Evolutionary conservation across 192 early-diverging fungal genomes (phyloP).

Genomic region (Coemansia biformis): DNA sequence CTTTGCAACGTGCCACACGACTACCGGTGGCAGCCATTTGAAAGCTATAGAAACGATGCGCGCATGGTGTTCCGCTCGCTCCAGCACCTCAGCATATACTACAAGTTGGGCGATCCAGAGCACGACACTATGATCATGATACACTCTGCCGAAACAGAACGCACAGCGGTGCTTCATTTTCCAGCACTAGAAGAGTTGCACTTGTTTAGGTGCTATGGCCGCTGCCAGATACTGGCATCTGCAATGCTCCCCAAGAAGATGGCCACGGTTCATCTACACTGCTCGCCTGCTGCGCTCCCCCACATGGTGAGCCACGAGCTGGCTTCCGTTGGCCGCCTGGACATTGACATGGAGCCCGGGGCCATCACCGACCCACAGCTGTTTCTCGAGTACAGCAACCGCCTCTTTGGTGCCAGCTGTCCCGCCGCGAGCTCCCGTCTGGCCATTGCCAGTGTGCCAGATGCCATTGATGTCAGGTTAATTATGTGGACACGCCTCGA

Average conservation of each 20-base stretch:
- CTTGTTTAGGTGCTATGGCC: slow-evolving; percentile 6
- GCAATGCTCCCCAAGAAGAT: not conserved
- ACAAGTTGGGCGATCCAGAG: not conserved
- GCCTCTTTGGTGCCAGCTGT: not conserved
- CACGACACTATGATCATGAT: too few species aligned
- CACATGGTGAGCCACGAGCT: not conserved
- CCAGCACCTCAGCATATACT: slow-evolving; percentile 6
- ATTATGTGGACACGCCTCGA: slow-evolving; percentile 3
- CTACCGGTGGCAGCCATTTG: slow-evolving; percentile 3
- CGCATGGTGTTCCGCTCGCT: slow-evolving; percentile 3
- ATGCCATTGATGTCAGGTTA: not conserved
- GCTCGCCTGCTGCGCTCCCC: not conserved
- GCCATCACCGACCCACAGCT: too few species aligned
- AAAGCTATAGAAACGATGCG: not conserved
- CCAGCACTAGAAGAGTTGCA: slow-evolving; percentile 1
- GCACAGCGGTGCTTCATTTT: not conserved
- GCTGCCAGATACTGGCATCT: slow-evolving; percentile 6
- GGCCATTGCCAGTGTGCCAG: not conserved
- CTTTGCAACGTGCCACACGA: slow-evolving; percentile 7
- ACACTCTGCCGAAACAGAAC: not conserved
- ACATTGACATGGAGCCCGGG: not conserved
- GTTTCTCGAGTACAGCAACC: slow-evolving; percentile 2
- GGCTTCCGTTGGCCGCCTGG: not conserved
- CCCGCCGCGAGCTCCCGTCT: not conserved
- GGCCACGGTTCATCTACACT: slow-evolving; percentile 1